Evolutionary conservation across 2,329 filamentous ascomycete species (phyloP), one percentile per base, ranked within the genome.

Genomic region (Nigrospora osmanthi): DNA sequence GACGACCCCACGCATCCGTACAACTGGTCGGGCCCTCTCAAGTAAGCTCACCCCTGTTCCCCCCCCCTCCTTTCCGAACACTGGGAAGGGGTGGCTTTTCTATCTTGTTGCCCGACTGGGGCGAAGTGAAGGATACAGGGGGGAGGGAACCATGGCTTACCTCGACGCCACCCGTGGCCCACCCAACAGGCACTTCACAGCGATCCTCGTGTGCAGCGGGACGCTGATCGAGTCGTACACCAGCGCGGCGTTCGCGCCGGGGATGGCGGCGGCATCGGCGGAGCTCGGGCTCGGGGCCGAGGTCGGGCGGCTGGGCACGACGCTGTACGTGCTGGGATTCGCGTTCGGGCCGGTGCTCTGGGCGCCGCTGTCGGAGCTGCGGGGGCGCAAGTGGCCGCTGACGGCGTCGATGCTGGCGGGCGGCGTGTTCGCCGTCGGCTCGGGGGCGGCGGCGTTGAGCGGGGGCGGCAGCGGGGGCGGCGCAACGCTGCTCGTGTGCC

Each of bases 331-430:
- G 15, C 36, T 45, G 2, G 43, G 43, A 11, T 45, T 45, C 37
- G 37, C 36, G 2, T 35, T 38, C 16, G 43, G 43, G 4, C 43
- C 43, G 6, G 32, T 40, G n/a, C 19, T 45, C 43, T 45, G 35
- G 35, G 37, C 43, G 19, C 43, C 43, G 2, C 17, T 35, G 2
- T 45, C 43, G n/a, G 43, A 45, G 17, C 35, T 45, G n/a, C 33
- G 36, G 28, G 43, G 43, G 4, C 30, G 43, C 2, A n/a, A 17
- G 14, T 36, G 30, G n/a, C 37, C 36, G 32, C 32, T 40, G 28
- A 35, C 37, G 2, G 32, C 17, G 10, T 31, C 43, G 2, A 30
- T 45, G 19, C 5, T 45, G 4, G 16, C 33, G 11, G 35, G 35
- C 14, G 36, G 28, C 13, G n/a, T 12, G 3, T 45, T 40, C 11